phyloP scores from a whole-genome alignment of 441 rosid species.

The Pelargonium myrrhifolium region DNA sequence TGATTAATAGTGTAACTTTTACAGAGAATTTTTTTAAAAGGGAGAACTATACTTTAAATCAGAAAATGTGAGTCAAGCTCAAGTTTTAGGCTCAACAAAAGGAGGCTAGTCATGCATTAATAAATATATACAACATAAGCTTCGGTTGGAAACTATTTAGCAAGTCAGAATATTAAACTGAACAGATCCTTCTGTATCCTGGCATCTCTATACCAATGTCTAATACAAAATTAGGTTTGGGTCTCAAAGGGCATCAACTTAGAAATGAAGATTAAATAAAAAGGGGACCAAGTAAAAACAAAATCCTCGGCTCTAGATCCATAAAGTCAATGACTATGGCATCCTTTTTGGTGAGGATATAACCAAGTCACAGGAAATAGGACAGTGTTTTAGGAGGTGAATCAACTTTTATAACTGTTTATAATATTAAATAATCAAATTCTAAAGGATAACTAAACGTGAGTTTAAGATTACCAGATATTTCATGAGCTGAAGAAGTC shows the following conservation, averaged over 20 bases:
- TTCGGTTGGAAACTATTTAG: not conserved
- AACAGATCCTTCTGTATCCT: not conserved
- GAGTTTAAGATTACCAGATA: constrained; percentile 37
- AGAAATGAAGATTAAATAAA: not conserved
- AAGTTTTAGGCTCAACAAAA: not conserved
- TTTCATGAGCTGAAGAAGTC: constrained; percentile 47
- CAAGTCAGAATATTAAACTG: constrained; percentile 2
- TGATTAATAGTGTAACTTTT: not conserved
- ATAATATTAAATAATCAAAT: not conserved
- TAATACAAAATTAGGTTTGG: not conserved
- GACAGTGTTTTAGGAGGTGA: not conserved
- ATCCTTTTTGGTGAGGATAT: not conserved
- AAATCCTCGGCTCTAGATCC: not conserved
- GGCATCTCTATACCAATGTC: not conserved
- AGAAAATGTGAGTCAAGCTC: not conserved
- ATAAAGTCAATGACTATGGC: not conserved
- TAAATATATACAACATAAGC: not conserved
- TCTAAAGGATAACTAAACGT: not conserved
- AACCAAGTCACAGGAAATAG: not conserved
- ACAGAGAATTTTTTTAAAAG: not conserved
- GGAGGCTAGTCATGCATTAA: not conserved
- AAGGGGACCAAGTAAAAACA: not conserved
- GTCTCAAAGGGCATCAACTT: not conserved
- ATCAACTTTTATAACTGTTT: constrained; percentile 1
- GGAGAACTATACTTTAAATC: not conserved